phyloP scores from a whole-genome alignment of 345 rosid genomes.

The Eucalyptus sp. region DNA sequence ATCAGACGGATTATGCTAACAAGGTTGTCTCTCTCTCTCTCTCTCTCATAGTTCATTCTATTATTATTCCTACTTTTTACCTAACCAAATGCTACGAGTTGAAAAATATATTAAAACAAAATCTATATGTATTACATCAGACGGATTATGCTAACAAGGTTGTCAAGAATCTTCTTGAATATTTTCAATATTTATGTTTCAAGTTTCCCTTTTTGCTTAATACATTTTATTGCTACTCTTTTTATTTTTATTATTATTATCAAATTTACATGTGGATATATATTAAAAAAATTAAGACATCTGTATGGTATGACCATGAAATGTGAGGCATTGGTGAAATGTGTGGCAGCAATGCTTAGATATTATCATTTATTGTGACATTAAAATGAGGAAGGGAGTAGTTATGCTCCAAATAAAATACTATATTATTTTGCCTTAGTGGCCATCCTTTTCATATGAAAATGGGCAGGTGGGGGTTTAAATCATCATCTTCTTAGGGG shows the following conservation, averaged over 20 bases:
- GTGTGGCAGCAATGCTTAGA: too few relatives aligned
- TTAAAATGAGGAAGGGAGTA: too few relatives aligned
- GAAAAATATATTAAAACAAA: background rate
- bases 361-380: too few relatives aligned
- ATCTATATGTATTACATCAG: background rate
- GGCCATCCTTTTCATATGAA: fast-evolving
- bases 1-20: background rate
- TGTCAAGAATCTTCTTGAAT: background rate
- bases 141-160: background rate
- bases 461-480: fast-evolving
- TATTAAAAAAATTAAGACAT: too few relatives aligned
- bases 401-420: too few relatives aligned
- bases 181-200: too few relatives aligned
- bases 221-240: background rate
- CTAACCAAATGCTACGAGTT: background rate
- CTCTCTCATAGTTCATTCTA: background rate
- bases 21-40: too few relatives aligned
- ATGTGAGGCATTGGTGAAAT: background rate
- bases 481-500: fast-evolving
- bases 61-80: background rate
- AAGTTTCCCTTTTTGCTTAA: background rate
- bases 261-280: background rate
- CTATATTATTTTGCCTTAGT: too few relatives aligned
- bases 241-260: too few relatives aligned
- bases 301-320: background rate